Evolutionary conservation across 2,329 filamentous ascomycete species (phyloP).

Genomic region (Rhinocladiella mackenziei): DNA sequence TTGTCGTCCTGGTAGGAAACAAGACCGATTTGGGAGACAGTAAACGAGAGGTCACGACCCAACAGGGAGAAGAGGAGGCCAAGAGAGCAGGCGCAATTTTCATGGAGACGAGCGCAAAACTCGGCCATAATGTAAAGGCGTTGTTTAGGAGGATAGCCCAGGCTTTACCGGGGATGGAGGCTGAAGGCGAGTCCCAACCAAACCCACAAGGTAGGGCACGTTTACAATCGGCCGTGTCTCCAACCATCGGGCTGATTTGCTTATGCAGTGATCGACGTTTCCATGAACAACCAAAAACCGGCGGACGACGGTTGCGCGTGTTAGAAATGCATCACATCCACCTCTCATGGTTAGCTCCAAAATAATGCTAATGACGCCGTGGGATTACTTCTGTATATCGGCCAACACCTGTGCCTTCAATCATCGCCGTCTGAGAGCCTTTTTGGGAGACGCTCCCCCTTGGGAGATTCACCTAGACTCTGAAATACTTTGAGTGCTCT

Average conservation of each 20-base stretch:
- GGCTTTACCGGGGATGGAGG: conserved; percentile 95
- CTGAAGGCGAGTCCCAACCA: conserved; percentile 59
- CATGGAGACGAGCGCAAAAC: conserved; percentile 96
- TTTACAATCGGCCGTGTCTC: neutral
- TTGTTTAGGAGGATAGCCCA: conserved; percentile 98
- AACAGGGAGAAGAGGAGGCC: conserved; percentile 94
- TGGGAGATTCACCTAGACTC: too few species aligned
- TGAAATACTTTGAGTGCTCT: conserved; percentile 4
- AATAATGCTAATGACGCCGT: neutral
- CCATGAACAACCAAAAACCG: conserved; percentile 29
- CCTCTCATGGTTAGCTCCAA: too few species aligned
- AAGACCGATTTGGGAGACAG: conserved; percentile 95
- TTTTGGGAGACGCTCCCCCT: too few species aligned
- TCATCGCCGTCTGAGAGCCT: neutral
- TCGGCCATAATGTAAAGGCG: conserved; percentile 96
- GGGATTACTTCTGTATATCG: neutral
- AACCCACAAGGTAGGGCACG: conserved; percentile 28
- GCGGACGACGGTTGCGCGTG: conserved; percentile 29
- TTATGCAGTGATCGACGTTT: conserved; percentile 28
- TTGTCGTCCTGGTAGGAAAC: conserved; percentile 97
- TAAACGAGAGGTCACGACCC: conserved; percentile 93
- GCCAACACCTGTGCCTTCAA: neutral
- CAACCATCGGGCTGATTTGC: neutral
- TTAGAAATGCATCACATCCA: too few species aligned
- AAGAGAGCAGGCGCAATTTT: conserved; percentile 99